Conservation (phyloP, 2,329 filamentous ascomycete species). For the Alternaria novae-zelandiae region DNA sequence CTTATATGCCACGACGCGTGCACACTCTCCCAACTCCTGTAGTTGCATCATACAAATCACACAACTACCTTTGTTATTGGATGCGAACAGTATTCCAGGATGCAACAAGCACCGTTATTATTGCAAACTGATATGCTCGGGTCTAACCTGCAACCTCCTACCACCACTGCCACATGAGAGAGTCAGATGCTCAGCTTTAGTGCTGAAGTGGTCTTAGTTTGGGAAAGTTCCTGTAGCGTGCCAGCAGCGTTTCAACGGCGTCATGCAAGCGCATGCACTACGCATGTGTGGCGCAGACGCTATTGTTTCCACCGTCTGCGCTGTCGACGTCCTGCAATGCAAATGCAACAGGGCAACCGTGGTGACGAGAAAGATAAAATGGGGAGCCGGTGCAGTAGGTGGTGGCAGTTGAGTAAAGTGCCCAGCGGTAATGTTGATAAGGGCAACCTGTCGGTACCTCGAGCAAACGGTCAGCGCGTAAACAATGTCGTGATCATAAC, state of each 20-base stretch:
- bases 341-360: neutral
- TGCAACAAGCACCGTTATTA: no score
- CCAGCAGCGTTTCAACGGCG: neutral
- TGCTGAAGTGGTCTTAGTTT: neutral
- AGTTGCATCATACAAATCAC: no score
- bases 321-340: neutral
- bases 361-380: neutral
- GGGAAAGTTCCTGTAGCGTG: neutral
- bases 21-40: no score
- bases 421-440: neutral
- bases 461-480: neutral
- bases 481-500: neutral
- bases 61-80: no score
- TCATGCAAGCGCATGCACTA: neutral
- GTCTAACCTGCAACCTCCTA: no score
- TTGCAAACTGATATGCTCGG: no score
- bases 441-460: neutral
- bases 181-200: neutral
- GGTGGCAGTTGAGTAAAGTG: neutral
- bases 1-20: no score
- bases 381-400: neutral
- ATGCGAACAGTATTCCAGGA: no score
- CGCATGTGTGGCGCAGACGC: neutral
- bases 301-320: neutral
- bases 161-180: no score